Base-by-base conservation (phyloP, 2,329 filamentous ascomycete genomes). In the Verticillium nubilum region DNA sequence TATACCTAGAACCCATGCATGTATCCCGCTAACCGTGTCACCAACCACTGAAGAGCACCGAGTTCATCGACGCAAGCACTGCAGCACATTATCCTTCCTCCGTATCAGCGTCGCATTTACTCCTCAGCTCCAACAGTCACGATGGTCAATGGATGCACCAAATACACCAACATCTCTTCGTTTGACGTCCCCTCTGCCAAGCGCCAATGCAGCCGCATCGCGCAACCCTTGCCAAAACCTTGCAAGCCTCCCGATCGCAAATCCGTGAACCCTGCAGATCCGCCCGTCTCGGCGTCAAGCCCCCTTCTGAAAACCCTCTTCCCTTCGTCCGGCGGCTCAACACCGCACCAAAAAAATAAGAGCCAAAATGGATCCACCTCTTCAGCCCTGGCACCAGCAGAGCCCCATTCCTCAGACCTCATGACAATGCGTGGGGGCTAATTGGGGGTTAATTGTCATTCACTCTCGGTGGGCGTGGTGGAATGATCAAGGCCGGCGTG, bases 301-400 rank as follows among this genome's bases (percentile, higher is more conserved):
- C 13, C 52, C 42, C 52, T 53, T 13, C 52, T 25, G 4, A 53
- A 53, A 53, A 29, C 26, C 4, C 25, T 31, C 53, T 56, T 56
- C 54, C 54, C 54, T 56, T 56, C 54, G 54, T 25, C 54, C 54
- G 54, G 54, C 54, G 54, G 54, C 54, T 56, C 31, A 55, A 55
- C 13, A 53, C 17, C 25, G 9, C 27, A 5, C 47, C 3, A 10
- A 6, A 37, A 5, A 5, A 37, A 15, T n/a, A n/a, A n/a, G n/a
- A n/a, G n/a, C n/a, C n/a, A n/a, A n/a, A n/a, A n/a, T n/a, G n/a
- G 13, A 31, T 31, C 29, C 29, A 31, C 29, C 13, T 31, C 29
- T 31, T 13, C 29, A 31, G 9, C 29, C 29, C 9, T 31, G 29
- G 29, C 29, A 31, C 29, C 29, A 13, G 29, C 29, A 31, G 29